Evolutionary conservation across 257 asterid genomes (phyloP), one percentile per base, ranked within the genome.

Genomic region (Marsdenia floribunda): DNA sequence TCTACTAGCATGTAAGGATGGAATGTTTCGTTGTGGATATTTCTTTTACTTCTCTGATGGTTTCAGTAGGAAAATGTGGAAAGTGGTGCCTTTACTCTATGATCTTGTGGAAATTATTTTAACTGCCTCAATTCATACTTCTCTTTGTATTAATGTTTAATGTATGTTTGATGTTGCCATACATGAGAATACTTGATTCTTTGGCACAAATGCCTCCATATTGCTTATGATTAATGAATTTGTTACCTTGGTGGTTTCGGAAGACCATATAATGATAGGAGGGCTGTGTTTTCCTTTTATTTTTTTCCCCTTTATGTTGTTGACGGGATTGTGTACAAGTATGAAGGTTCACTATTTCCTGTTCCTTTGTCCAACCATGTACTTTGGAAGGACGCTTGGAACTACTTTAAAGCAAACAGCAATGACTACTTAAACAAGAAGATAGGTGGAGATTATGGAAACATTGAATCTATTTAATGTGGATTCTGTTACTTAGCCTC

Each of bases 1-100:
- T n/a, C 12, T 33, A 16, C 35, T 8, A 11, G 9, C 19, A 26
- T 18, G 24, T 29, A 29, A 10, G 35, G 46, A 73, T 24, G 3
- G 66, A 35, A 13, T 58, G 46, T 15, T 22, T 40, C 0, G 35
- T 22, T 12, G 0, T 40, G 33, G 37, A 21, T 22, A 14, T 6
- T 40, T 21, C 52, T 46, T 63, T 74, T 76, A 49, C 59, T 68
- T 16, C 79, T 75, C 70, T 53, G 9, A 35, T 6, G 19, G 19
- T 68, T 65, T 4, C 3, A 5, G 5, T 29, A 18, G 26, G 22
- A 18, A 65, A 26, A 9, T 29, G 13, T 63, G 16, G 19, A 63
- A 29, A 47, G 35, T 26, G 42, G 37, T n/a, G 46, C 52, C 22
- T 53, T 52, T 11, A 16, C 53, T 3, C 57, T 35, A 19, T 64